phyloP scores from a whole-genome alignment of 352 stramenopile species.

The Phytophthora colocasiae region DNA sequence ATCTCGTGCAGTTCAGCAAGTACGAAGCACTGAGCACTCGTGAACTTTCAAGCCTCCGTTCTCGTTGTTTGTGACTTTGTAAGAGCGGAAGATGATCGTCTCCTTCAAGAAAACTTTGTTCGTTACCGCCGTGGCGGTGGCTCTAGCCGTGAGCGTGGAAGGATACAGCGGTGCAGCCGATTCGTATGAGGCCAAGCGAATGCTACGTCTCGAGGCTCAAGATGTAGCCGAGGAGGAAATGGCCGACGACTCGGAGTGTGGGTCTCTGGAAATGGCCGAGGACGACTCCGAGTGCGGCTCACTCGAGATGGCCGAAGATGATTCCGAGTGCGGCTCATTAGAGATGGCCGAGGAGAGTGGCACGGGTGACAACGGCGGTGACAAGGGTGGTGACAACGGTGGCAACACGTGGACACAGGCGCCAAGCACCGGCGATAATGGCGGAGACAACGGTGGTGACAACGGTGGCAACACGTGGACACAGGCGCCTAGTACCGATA shows the following conservation, averaged over 20 bases:
- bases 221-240: slow-evolving; percentile 32
- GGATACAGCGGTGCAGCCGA: slow-evolving; percentile 28
- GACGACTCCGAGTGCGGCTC: slow-evolving; percentile 14
- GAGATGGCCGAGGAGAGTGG: slow-evolving; percentile 32
- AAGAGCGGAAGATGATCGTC: slow-evolving; percentile 28
- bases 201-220: slow-evolving; percentile 23
- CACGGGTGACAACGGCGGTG: not conserved
- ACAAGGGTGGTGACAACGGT: slow-evolving; percentile 13
- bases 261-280: slow-evolving; percentile 30
- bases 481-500: slow-evolving; percentile 7
- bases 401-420: slow-evolving; percentile 15
- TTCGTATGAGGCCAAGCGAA: slow-evolving; percentile 31
- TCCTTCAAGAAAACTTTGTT: slow-evolving; percentile 41
- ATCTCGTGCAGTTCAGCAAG: slow-evolving; percentile 3
- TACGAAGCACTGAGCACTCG: slow-evolving; percentile 24
- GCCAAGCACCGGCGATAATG: not conserved
- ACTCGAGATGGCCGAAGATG: slow-evolving; percentile 32
- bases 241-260: slow-evolving; percentile 34
- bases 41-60: slow-evolving; percentile 23
- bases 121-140: slow-evolving; percentile 33
- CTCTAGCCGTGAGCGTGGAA: slow-evolving; percentile 23
- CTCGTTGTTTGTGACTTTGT: slow-evolving; percentile 7
- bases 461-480: slow-evolving; percentile 5
- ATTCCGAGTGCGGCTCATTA: slow-evolving; percentile 35
- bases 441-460: too few relatives aligned